phyloP scores from a whole-genome alignment of 2,329 filamentous ascomycete genomes.

The Beauveria varroae region DNA sequence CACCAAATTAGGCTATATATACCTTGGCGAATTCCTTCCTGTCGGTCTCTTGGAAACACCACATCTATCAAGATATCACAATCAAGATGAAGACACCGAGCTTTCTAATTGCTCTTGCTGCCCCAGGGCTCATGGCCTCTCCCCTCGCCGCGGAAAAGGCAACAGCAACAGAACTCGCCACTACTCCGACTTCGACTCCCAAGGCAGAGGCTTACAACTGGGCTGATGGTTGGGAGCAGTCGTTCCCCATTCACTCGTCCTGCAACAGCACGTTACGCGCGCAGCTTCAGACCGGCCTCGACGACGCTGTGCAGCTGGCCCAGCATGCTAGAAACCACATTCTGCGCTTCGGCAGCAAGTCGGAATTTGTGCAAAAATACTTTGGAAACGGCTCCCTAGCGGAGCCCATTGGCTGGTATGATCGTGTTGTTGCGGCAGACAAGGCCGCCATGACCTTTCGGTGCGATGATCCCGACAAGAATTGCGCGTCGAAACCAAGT shows the following conservation, averaged over 20 bases:
- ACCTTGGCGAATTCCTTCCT: too few species aligned
- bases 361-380: slow-evolving; percentile 56
- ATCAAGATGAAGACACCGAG: neutral
- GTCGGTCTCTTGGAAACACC: neutral
- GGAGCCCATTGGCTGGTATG: slow-evolving; percentile 54
- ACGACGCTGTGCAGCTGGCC: slow-evolving; percentile 51
- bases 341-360: slow-evolving; percentile 47
- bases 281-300: slow-evolving; percentile 48
- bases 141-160: neutral
- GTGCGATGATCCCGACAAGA: slow-evolving; percentile 60
- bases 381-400: slow-evolving; percentile 54
- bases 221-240: slow-evolving; percentile 25
- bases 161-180: slow-evolving; percentile 16
- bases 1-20: too few species aligned
- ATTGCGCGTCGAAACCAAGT: slow-evolving; percentile 47
- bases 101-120: neutral
- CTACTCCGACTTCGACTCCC: slow-evolving; percentile 14
- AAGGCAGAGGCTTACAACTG: slow-evolving; percentile 24
- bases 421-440: slow-evolving; percentile 51
- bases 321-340: slow-evolving; percentile 57
- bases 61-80: neutral
- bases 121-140: neutral
- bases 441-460: slow-evolving; percentile 53
- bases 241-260: slow-evolving; percentile 51
- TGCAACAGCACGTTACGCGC: slow-evolving; percentile 56